Evolutionary conservation across 2,329 filamentous ascomycete species (phyloP), one percentile per base, ranked within the genome.

Genomic region (Arthrobotrys conoides): DNA sequence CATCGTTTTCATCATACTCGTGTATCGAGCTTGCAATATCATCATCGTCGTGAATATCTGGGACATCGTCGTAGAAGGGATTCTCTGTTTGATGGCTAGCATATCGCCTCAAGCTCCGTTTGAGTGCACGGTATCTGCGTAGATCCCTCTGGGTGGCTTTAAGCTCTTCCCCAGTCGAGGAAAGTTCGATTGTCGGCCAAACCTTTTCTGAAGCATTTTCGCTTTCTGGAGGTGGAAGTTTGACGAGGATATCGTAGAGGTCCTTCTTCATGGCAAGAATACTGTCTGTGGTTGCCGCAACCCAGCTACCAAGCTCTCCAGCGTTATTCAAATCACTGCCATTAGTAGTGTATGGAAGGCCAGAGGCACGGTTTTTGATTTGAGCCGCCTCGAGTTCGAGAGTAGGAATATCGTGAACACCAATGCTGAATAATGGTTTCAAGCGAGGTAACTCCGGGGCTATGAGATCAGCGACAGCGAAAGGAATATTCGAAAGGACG

Each of bases 271-370:
- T 92, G 57, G 90, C 90, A 14, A 99, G 88, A 75, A 99, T 96
- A 83, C 92, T 95, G 85, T 99, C 96, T 0, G 95, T 98, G 2
- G 95, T 97, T 84, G 94, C 97, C 12, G 95, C 96, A 76, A 97
- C 91, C 94, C 94, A 99, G 46, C 88, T 85, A 36, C 87, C 87
- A 24, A 85, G 83, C 49, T 89, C 87, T 41, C 85, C 84, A 5
- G 68, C 61, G 14, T 69, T 78, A 46, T 78, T 78, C 24, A 78
- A 36, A 20, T 78, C 75, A 82, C 10, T 84, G 83, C 71, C 81
- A 55, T 51, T 85, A 83, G 49, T 82, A 38, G 84, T 83, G 55
- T 80, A 82, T 64, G 72, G 82, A 24, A 78, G 68, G 30, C 75
- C 75, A 5, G 75, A 78, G 14, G 68, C 68, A 6, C 68, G 61